These are phyloP conservation scores for Ensete glaucum DNA, from an alignment of 176 grass and related monocot species.

Conservation along the genomic window DNA sequence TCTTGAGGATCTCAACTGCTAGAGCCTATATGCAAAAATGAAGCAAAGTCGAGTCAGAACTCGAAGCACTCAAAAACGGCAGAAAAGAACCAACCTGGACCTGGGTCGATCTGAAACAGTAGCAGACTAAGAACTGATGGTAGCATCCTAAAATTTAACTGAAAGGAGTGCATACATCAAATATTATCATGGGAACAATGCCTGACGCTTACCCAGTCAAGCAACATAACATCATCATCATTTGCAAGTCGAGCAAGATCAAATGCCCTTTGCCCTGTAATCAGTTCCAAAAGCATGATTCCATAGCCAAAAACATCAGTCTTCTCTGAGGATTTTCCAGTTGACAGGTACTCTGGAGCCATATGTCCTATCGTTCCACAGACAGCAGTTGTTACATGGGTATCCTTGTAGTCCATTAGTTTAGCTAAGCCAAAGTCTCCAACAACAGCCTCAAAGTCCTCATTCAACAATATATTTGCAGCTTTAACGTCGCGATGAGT, in stretches of 20 bases:
- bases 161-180: neutral
- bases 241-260: constrained; percentile 19
- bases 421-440: constrained; percentile 17
- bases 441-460: constrained; percentile 18
- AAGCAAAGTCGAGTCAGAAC: too few species aligned
- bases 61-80: too few species aligned
- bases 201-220: constrained; percentile 5
- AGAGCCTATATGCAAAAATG: too few species aligned
- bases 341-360: constrained; percentile 13
- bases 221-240: constrained; percentile 21
- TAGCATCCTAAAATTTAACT: neutral
- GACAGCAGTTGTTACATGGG: constrained; percentile 15
- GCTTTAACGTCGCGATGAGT: constrained; percentile 19
- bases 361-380: constrained; percentile 15
- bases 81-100: too few species aligned
- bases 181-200: neutral
- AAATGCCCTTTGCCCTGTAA: constrained; percentile 18
- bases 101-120: neutral
- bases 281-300: constrained; percentile 20
- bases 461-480: constrained; percentile 17
- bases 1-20: neutral
- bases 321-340: constrained; percentile 17
- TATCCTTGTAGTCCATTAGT: constrained; percentile 19
- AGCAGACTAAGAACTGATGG: neutral
- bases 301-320: constrained; percentile 20